Evolutionary conservation across 495 filamentous ascomycete species (phyloP).

Genomic region (Talaromyces proteolyticus): DNA sequence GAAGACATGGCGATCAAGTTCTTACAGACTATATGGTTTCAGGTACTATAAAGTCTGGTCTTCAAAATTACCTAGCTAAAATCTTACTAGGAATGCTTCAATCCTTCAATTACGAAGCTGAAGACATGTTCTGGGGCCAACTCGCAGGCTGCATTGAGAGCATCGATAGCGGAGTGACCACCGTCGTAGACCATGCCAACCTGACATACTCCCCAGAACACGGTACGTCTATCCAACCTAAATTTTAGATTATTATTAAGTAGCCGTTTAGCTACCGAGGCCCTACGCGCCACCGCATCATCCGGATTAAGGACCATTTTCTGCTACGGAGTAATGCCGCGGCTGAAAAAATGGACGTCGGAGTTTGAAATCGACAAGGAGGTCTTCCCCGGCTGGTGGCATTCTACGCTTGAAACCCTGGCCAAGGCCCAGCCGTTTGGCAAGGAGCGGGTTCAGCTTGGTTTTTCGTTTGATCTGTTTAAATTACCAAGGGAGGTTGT

Average conservation of each 20-base stretch:
- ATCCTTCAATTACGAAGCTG: slow-evolving; percentile 2
- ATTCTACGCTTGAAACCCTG: slow-evolving; percentile 19
- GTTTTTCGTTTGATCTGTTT: slow-evolving; percentile 24
- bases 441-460: slow-evolving; percentile 20
- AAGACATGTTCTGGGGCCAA: slow-evolving; percentile 32
- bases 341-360: slow-evolving; percentile 21
- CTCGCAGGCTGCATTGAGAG: slow-evolving; percentile 41
- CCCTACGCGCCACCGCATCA: slow-evolving; percentile 22
- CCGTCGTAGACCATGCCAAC: slow-evolving; percentile 44
- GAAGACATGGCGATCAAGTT: background rate
- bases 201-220: slow-evolving; percentile 12
- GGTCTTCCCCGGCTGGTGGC: slow-evolving; percentile 23
- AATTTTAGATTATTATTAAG: background rate
- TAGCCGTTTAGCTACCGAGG: slow-evolving; percentile 4
- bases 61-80: background rate
- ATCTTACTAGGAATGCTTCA: background rate
- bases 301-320: slow-evolving; percentile 37
- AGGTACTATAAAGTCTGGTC: background rate
- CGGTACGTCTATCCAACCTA: background rate
- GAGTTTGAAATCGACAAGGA: slow-evolving; percentile 17
- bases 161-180: slow-evolving; percentile 44
- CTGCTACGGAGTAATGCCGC: slow-evolving; percentile 23
- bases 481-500: slow-evolving; percentile 21
- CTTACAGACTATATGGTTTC: background rate
- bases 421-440: slow-evolving; percentile 17